These are phyloP conservation scores for Pythium aphanidermatum DNA, from an alignment of 352 stramenopile genomes.

Conservation along the genomic window DNA sequence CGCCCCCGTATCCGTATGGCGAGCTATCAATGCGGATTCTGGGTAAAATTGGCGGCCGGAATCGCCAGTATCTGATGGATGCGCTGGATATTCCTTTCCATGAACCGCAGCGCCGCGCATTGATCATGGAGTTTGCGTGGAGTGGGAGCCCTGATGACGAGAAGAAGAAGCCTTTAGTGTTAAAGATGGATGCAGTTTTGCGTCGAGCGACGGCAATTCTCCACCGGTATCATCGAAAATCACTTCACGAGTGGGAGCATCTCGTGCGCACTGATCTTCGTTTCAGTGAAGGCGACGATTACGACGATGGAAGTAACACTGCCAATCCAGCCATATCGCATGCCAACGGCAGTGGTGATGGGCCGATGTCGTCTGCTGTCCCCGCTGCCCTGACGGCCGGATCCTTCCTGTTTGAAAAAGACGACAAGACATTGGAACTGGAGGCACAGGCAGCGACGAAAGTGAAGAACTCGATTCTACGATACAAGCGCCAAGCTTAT, in stretches of 20 bases:
- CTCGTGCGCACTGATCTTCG: slow-evolving; percentile 53
- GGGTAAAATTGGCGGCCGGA: slow-evolving; percentile 95
- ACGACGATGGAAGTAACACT: slow-evolving; percentile 33
- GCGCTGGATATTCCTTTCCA: slow-evolving; percentile 56
- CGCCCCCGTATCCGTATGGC: slow-evolving; percentile 96
- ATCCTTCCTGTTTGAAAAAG: slow-evolving; percentile 72
- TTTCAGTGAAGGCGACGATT: slow-evolving; percentile 55
- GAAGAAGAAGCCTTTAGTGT: not conserved
- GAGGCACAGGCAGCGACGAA: slow-evolving; percentile 60
- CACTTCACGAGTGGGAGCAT: slow-evolving; percentile 40
- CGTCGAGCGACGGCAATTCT: slow-evolving; percentile 41
- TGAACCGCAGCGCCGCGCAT: slow-evolving; percentile 34
- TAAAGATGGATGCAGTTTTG: slow-evolving; percentile 62
- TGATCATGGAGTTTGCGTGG: slow-evolving; percentile 55
- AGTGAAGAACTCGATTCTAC: slow-evolving; percentile 56
- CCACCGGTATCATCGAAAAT: slow-evolving; percentile 54
- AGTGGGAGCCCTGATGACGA: slow-evolving; percentile 10
- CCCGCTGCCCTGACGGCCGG: slow-evolving; percentile 1
- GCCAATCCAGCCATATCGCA: not conserved
- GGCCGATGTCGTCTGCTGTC: not conserved
- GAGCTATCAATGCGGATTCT: slow-evolving; percentile 94
- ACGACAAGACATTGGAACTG: slow-evolving; percentile 77
- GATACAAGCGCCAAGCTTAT: slow-evolving; percentile 76
- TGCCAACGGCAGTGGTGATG: not conserved
- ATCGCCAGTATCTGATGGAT: slow-evolving; percentile 88